A percentile compares a stretch with the other conserved stretches of the same genome.
Evolutionary conservation across 2,329 filamentous ascomycete species (phyloP).

Genomic region (Trichophyton benhamiae): DNA sequence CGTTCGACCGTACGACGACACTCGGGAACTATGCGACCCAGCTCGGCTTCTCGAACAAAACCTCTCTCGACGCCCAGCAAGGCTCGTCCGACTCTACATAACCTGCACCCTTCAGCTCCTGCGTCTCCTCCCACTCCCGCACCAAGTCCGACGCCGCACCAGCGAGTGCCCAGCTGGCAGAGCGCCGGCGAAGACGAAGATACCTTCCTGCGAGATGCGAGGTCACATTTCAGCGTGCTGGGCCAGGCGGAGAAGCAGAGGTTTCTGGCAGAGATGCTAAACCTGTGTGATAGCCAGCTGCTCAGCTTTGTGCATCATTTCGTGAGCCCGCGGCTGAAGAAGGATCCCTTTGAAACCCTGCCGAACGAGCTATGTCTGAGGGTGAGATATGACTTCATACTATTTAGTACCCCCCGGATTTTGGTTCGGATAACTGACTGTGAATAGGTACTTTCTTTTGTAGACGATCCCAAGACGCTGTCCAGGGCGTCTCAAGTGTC

Average conservation of each 20-base stretch:
- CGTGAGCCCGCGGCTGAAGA: slow-evolving; percentile 85
- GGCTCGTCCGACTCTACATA: slow-evolving; percentile 31
- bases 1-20: slow-evolving; percentile 4
- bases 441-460: slow-evolving; percentile 75
- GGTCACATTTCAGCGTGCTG: slow-evolving; percentile 67
- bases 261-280: slow-evolving; percentile 75
- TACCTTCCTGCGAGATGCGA: slow-evolving; percentile 64
- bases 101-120: slow-evolving; percentile 51
- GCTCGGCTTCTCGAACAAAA: slow-evolving; percentile 17
- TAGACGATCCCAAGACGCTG: slow-evolving; percentile 90
- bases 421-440: neutral
- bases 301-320: slow-evolving; percentile 94
- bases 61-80: slow-evolving; percentile 38
- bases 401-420: too few species aligned
- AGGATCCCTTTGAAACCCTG: slow-evolving; percentile 85
- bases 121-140: slow-evolving; percentile 56
- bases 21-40: slow-evolving; percentile 8
- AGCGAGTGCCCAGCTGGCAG: slow-evolving; percentile 42
- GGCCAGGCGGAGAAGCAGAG: slow-evolving; percentile 64
- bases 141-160: slow-evolving; percentile 52
- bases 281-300: slow-evolving; percentile 88
- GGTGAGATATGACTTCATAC: slow-evolving; percentile 36
- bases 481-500: slow-evolving; percentile 95
- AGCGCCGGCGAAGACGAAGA: slow-evolving; percentile 57
- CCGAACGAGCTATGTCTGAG: slow-evolving; percentile 86